Conservation (phyloP, 2,329 filamentous ascomycete species). For the Blastomyces gilchristii region DNA sequence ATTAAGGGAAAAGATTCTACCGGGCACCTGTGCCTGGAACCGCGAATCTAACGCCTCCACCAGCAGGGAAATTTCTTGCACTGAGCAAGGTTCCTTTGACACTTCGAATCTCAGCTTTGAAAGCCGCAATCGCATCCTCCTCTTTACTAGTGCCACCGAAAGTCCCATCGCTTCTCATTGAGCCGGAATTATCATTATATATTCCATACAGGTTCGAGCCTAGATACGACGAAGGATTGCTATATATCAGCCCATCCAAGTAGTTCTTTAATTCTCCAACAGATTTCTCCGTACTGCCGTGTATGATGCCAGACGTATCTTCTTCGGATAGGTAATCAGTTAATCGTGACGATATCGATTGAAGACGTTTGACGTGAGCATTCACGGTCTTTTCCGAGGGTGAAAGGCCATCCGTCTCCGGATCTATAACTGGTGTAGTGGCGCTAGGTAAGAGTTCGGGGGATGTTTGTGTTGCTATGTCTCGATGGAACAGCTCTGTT, state of each 20-base stretch:
- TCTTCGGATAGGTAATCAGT: slow-evolving; percentile 36
- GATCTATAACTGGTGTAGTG: slow-evolving; percentile 16
- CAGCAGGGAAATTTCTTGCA: slow-evolving; percentile 48
- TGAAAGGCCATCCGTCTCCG: slow-evolving; percentile 13
- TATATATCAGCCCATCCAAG: slow-evolving; percentile 40
- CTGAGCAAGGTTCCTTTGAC: slow-evolving; percentile 55
- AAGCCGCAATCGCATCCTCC: slow-evolving; percentile 47
- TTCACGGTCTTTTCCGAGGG: slow-evolving; percentile 21
- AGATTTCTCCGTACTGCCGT: slow-evolving; percentile 26
- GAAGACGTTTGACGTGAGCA: slow-evolving; percentile 38
- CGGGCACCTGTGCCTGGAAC: background rate
- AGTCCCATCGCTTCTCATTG: slow-evolving; percentile 14
- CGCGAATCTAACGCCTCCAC: slow-evolving; percentile 5
- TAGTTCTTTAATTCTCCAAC: slow-evolving; percentile 43
- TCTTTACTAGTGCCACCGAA: slow-evolving; percentile 33
- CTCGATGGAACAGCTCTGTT: slow-evolving; percentile 54
- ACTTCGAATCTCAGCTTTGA: slow-evolving; percentile 51
- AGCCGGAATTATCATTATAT: slow-evolving; percentile 23
- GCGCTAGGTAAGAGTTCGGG: slow-evolving; percentile 28
- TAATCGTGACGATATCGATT: slow-evolving; percentile 44
- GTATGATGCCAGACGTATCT: slow-evolving; percentile 25
- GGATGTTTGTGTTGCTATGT: slow-evolving; percentile 53
- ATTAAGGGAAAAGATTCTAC: background rate
- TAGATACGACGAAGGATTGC: slow-evolving; percentile 22
- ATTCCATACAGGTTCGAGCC: slow-evolving; percentile 24